A percentile compares a stretch with the other conserved stretches of the same genome.
phyloP scores from a whole-genome alignment of 2,329 filamentous ascomycete species.

The Plenodomus tracheiphilus region DNA sequence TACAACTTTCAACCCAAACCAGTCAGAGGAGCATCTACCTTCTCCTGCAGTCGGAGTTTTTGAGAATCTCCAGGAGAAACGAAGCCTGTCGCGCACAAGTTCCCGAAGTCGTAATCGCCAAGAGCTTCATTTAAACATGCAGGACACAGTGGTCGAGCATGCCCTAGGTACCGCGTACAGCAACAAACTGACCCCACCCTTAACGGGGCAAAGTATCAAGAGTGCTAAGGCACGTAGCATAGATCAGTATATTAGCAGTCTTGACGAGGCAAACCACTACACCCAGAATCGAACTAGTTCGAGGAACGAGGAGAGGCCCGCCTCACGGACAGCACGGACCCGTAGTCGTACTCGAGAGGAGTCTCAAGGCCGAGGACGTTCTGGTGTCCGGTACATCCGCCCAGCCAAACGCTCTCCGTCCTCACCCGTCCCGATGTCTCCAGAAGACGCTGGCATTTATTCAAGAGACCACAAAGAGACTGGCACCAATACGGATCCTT shows the following conservation, averaged over 20 bases:
- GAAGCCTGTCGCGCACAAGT: constrained; percentile 65
- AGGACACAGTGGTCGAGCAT: constrained; percentile 48
- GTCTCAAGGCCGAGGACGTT: constrained; percentile 73
- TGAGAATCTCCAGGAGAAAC: constrained; percentile 64
- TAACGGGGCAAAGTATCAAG: constrained; percentile 54
- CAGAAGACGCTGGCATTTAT: constrained; percentile 66
- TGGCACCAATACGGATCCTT: constrained; percentile 49
- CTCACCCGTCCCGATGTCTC: constrained; percentile 92
- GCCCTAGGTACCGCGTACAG: constrained; percentile 46
- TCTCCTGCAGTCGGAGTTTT: constrained; percentile 70
- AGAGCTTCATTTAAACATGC: constrained; percentile 59
- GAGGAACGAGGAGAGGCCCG: constrained; percentile 50
- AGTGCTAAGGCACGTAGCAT: constrained; percentile 67
- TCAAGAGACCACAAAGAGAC: constrained; percentile 51
- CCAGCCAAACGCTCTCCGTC: constrained; percentile 85
- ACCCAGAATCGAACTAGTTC: constrained; percentile 43
- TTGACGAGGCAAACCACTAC: constrained; percentile 75
- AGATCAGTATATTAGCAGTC: constrained; percentile 83
- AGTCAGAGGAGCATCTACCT: constrained; percentile 53
- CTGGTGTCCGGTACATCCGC: constrained; percentile 68
- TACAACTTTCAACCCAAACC: constrained; percentile 37
- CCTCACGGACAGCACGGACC: constrained; percentile 51
- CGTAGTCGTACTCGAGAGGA: constrained; percentile 57
- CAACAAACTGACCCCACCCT: constrained; percentile 56
- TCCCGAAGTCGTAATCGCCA: constrained; percentile 79